Percentiles rank a stretch among this genome's conserved stretches.
phyloP scores from a whole-genome alignment of 768 basidiomycete genomes.

The Boletus coccyginus region DNA sequence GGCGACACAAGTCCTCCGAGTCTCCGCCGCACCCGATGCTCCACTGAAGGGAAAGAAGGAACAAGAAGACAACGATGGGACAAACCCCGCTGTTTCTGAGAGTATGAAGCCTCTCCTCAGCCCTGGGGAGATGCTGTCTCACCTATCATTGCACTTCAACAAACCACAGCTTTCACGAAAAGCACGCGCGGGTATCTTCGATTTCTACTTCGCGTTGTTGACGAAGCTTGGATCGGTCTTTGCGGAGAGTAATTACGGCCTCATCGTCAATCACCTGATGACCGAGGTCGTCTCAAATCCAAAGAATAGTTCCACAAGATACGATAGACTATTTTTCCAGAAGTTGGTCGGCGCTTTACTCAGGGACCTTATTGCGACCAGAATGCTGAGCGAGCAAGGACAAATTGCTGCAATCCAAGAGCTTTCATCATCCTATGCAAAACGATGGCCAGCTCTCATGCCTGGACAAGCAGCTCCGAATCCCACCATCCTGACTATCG shows the following conservation, averaged over 20 bases:
- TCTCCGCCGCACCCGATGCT: conserved; percentile 42
- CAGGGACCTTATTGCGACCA: conserved; percentile 81
- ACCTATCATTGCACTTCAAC: conserved; percentile 80
- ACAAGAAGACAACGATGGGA: conserved; percentile 57
- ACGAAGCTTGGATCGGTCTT: conserved; percentile 71
- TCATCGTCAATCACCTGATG: conserved; percentile 77
- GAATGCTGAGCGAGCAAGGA: conserved; percentile 90
- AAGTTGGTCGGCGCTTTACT: conserved; percentile 75
- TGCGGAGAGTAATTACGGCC: conserved; percentile 79
- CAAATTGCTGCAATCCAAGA: conserved; percentile 92
- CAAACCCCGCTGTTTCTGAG: conserved; percentile 46
- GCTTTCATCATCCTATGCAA: conserved; percentile 75
- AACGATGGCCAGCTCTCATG: conserved; percentile 91
- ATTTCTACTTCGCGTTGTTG: conserved; percentile 81
- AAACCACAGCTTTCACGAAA: conserved; percentile 64
- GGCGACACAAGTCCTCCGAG: conserved; percentile 71
- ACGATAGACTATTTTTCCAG: conserved; percentile 72
- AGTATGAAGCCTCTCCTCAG: conserved; percentile 66
- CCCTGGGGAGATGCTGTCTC: conserved; percentile 76
- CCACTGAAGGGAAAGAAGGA: conserved; percentile 63
- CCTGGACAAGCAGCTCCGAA: conserved; percentile 75
- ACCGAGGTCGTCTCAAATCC: conserved; percentile 68
- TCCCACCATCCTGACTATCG: conserved; percentile 66
- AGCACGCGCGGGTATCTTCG: conserved; percentile 81
- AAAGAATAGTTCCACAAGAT: conserved; percentile 53